Base-by-base conservation (phyloP, 2,329 filamentous ascomycete species). In the Fusarium camptoceras region DNA sequence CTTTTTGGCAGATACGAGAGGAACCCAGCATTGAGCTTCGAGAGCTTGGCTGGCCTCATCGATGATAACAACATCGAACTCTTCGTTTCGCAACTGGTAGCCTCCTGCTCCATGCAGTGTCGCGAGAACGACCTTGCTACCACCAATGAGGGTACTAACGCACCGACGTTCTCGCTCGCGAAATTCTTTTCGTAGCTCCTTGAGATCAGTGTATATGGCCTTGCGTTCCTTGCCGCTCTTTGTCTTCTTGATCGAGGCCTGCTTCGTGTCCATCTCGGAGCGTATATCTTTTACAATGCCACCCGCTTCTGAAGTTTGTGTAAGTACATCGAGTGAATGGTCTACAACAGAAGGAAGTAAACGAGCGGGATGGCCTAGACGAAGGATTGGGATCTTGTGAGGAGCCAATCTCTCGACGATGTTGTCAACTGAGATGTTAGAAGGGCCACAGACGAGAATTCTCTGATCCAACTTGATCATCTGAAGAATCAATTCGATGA, bases 401-500 rank as follows among this genome's bases (percentile, higher is more conserved):
- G 92, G 89, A 3, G 94, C 89, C 3, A 98, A 87, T 10, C 96
- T 90, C 81, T 99, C 96, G 11, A 98, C 94, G 61, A 99, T 97
- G 77, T 99, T 99, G 85, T 99, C 96, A 2, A 99, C 96, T 1
- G 94, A 96, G 73, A 99, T 94, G 78, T 99, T 99, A 30, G 94
- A 97, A 0, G 96, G 96, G 0, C 95, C 96, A 75, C 96, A 98
- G n/a, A 98, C 95, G 3, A 98, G 85, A 14, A 98, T 85, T 3
- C 94, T 89, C 56, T 91, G 86, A 34, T 89, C 87, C 25, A 88
- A 88, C 76, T 90, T 91, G 57, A 97, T 84, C 73, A 98, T 83
- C 77, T 99, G 96, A n/a, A 97, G 85, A 65, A 99, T 97, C 15
- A 99, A 85, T 79, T 99, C 96, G 64, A 99, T 95, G 41, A 99